phyloP scores from a whole-genome alignment of 805 yeast genomes.

The Kazachstania kunashirensis region DNA sequence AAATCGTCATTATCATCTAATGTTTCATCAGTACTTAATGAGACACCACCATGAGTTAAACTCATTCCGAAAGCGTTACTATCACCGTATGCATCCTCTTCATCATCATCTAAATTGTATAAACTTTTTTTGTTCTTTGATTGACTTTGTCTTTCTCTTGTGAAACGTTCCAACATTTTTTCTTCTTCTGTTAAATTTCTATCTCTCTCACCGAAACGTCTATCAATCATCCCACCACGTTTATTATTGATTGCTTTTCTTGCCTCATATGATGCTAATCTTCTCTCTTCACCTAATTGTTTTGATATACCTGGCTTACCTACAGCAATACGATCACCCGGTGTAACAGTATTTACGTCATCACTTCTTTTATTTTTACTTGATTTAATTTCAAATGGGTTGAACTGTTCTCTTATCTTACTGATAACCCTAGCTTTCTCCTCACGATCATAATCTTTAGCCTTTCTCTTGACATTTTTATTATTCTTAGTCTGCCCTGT shows the following conservation, averaged over 20 bases:
- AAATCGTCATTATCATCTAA: constrained; percentile 30
- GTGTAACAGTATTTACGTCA: constrained; percentile 25
- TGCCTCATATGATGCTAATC: constrained; percentile 54
- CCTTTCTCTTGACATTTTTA: constrained; percentile 39
- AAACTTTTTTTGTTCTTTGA: constrained; percentile 46
- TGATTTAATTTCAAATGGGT: constrained; percentile 76
- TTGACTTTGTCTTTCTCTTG: constrained; percentile 68
- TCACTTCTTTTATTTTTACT: constrained; percentile 50
- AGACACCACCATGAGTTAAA: constrained; percentile 73
- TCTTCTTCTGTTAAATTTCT: constrained; percentile 70
- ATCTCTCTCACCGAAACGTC: constrained; percentile 87
- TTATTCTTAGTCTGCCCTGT: constrained; percentile 70
- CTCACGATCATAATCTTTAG: constrained; percentile 60
- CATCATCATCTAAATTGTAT: constrained; percentile 67
- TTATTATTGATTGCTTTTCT: constrained; percentile 55
- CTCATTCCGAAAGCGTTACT: constrained; percentile 25
- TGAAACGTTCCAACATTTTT: constrained; percentile 89
- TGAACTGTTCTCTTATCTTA: constrained; percentile 72
- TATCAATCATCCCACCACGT: constrained; percentile 71
- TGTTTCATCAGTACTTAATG: constrained; percentile 45
- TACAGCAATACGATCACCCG: constrained; percentile 33
- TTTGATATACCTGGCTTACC: constrained; percentile 65
- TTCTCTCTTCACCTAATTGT: constrained; percentile 56
- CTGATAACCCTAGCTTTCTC: constrained; percentile 49
- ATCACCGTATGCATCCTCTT: constrained; percentile 34